Conservation (phyloP, 75 land plant species). For the Chamaecyparis obtusa region DNA sequence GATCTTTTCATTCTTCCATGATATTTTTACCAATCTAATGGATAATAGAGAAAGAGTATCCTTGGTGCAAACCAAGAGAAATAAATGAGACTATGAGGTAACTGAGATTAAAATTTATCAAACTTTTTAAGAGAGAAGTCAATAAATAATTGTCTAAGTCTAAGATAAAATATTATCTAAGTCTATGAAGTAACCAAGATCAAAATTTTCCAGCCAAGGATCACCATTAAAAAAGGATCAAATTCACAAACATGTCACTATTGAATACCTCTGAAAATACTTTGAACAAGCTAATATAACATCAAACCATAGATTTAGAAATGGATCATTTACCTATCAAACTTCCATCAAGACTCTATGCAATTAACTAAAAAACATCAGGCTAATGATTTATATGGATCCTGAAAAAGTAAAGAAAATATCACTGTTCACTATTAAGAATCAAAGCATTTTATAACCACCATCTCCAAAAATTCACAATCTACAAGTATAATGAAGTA, state of each 20-base stretch:
- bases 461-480: not conserved
- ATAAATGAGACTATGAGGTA: too few species aligned
- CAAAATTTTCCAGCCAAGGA: too few species aligned
- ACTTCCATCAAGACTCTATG: conserved; percentile 32
- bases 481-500: not conserved
- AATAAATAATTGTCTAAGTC: too few species aligned
- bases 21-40: too few species aligned
- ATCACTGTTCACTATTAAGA: not conserved
- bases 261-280: not conserved
- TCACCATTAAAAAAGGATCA: not conserved
- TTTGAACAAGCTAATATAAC: not conserved
- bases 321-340: conserved; percentile 16
- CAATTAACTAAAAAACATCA: conserved; percentile 19
- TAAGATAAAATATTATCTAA: too few species aligned
- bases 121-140: too few species aligned
- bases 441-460: not conserved
- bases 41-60: too few species aligned
- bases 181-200: too few species aligned
- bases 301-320: not conserved
- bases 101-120: too few species aligned
- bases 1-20: too few species aligned
- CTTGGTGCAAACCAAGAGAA: too few species aligned
- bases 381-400: not conserved
- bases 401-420: not conserved
- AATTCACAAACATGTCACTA: not conserved